Conservation (phyloP, 371 early-diverging fungal species). For the Saksenaea oblongispora region DNA sequence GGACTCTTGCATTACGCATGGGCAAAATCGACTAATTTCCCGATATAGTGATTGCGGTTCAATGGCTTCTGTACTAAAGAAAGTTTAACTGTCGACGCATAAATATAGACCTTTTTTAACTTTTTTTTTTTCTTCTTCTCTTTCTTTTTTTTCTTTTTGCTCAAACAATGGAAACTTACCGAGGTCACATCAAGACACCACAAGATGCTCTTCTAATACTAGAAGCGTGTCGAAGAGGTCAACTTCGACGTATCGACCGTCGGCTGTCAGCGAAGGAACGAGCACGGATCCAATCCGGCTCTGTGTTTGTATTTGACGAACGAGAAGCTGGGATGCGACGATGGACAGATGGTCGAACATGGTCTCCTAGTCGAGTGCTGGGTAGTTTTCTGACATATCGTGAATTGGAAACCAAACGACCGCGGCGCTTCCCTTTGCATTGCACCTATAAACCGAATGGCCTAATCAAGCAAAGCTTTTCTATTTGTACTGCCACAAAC, state of each 20-base stretch:
- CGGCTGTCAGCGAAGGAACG: constrained; percentile 81
- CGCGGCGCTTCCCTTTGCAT: constrained; percentile 18
- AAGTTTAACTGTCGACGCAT: constrained; percentile 3
- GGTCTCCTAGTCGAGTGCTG: constrained; percentile 85
- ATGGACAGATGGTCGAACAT: constrained; percentile 91
- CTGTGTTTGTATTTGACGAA: constrained; percentile 89
- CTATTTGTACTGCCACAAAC: constrained; percentile 75
- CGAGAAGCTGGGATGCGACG: constrained; percentile 86
- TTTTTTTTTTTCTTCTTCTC: constrained; percentile 18
- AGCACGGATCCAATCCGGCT: constrained; percentile 77
- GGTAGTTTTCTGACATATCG: constrained; percentile 84
- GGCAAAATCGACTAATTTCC: background rate
- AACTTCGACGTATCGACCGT: constrained; percentile 71
- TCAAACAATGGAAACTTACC: constrained; percentile 68
- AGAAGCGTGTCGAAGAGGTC: constrained; percentile 76
- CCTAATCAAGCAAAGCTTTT: constrained; percentile 84
- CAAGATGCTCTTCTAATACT: constrained; percentile 81
- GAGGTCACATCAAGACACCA: constrained; percentile 77
- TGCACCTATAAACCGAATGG: constrained; percentile 70
- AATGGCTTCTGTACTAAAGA: background rate
- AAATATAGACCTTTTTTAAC: constrained; percentile 10
- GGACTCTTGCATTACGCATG: background rate
- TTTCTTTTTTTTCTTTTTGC: constrained; percentile 29
- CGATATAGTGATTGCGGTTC: background rate
- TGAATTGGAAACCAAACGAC: constrained; percentile 66